Evolutionary conservation across 768 basidiomycete species (phyloP), one percentile per base, ranked within the genome.

Genomic region (Terana coerulea): DNA sequence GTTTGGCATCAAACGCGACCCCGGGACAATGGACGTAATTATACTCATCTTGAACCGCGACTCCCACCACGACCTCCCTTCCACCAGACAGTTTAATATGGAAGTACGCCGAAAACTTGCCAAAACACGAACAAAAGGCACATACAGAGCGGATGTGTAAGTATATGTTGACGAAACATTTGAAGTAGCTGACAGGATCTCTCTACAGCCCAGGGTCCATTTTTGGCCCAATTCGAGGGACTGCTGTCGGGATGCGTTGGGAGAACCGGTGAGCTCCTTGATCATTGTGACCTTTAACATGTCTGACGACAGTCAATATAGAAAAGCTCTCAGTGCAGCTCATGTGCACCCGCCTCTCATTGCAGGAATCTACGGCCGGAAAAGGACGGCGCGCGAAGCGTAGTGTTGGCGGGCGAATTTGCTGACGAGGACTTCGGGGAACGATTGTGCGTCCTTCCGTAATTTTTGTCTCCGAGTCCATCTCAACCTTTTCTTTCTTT

Each of bases 281-380:
- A 8, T 9, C 8, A 22, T 9, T 9, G 19, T 22, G 19, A 9
- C 9, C 39, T 19, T 22, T 17, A 19, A 40, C 39, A 22, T n/a
- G n/a, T n/a, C 39, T 9, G 19, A 9, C 19, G 10, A 7, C n/a
- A 47, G 12, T 42, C n/a, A n/a, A 26, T 29, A 22, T 24, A 51
- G 49, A 28, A 25, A 33, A 30, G 11, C 35, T 17, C 12, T 22
- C n/a, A 51, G 49, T 30, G 39, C 14, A 14, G 49, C 24, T 26
- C 37, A 42, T 24, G 28, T 51, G 10, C 49, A 51, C 30, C 49
- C 49, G 3, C 37, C 37, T 7, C 22, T 51, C 15, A 14, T 41
- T 4, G 49, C 49, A 25, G 49, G 49, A 10, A 51, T 51, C 9
- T 51, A 51, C 24, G 49, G 49, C 3, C 49, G 49, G 22, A 51